phyloP scores from a whole-genome alignment of 306 rosid genomes.

The Trifolium fragiferum region DNA sequence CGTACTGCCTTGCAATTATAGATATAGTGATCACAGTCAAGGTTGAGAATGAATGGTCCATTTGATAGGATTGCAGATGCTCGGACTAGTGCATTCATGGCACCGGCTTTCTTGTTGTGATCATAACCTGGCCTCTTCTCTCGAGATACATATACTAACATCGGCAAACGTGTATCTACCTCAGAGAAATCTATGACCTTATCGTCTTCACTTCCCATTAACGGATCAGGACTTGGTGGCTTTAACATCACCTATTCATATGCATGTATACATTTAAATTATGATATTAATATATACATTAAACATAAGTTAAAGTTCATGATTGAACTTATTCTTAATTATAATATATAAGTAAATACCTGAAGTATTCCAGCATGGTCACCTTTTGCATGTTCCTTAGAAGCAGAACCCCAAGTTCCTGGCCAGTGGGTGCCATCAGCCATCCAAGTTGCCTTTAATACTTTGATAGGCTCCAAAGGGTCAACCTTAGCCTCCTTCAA shows the following conservation, averaged over 20 bases:
- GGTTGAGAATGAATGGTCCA: constrained; percentile 63
- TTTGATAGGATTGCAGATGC: constrained; percentile 60
- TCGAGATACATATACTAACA: constrained; percentile 59
- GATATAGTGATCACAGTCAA: constrained; percentile 65
- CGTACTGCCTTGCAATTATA: constrained; percentile 56
- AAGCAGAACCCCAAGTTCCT: constrained; percentile 55
- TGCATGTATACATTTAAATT: neutral
- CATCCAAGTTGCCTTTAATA: constrained; percentile 61
- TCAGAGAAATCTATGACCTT: constrained; percentile 53
- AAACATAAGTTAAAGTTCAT: neutral
- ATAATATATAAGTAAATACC: constrained; percentile 30
- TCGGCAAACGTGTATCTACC: constrained; percentile 51
- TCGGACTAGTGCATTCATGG: constrained; percentile 63
- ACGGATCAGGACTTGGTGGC: constrained; percentile 53
- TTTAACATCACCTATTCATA: constrained; percentile 54
- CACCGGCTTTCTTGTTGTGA: constrained; percentile 66
- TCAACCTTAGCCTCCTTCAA: constrained; percentile 53
- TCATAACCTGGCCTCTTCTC: constrained; percentile 65
- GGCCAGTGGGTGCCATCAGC: constrained; percentile 71
- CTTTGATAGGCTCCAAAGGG: constrained; percentile 51
- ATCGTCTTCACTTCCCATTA: constrained; percentile 48
- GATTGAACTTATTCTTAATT: neutral
- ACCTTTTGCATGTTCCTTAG: constrained; percentile 47
- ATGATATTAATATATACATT: neutral
- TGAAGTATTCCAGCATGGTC: constrained; percentile 68